Conservation (phyloP, 73 alveolate species). For the Tetrahymena thermophila region DNA sequence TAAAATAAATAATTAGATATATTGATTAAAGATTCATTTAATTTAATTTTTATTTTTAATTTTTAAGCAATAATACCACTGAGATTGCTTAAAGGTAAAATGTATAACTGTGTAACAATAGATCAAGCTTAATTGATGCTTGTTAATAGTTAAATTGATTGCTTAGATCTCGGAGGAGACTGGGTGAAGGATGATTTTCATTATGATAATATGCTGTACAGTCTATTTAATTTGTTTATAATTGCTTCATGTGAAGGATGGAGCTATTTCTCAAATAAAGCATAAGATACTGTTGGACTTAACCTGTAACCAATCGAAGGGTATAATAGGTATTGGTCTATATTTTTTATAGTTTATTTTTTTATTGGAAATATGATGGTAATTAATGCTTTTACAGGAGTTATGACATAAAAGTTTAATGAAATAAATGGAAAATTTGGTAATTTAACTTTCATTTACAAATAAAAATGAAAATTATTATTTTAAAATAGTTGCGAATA, state of each 20-base stretch:
- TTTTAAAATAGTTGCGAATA: background rate
- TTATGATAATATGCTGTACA: background rate
- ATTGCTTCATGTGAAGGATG: constrained; percentile 26
- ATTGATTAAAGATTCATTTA: background rate
- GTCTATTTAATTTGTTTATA: constrained; percentile 8
- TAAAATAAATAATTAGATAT: background rate
- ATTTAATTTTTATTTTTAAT: background rate
- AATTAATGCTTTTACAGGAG: constrained; percentile 19
- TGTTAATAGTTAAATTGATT: background rate
- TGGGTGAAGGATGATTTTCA: background rate
- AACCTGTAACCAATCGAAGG: background rate
- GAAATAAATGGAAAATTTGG: constrained; percentile 18
- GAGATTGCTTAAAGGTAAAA: background rate
- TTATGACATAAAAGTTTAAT: constrained; percentile 17
- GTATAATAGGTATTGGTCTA: constrained; percentile 17
- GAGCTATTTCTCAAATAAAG: constrained; percentile 1
- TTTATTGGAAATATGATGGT: constrained; percentile 22
- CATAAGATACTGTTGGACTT: constrained; percentile 25
- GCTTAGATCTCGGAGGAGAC: background rate
- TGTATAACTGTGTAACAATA: background rate
- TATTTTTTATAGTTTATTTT: constrained; percentile 2
- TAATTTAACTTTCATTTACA: background rate
- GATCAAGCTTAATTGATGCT: background rate
- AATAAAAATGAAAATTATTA: background rate
- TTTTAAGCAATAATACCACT: background rate